Evolutionary conservation across 306 rosid species (phyloP), one percentile per base, ranked within the genome.

Genomic region (Vigna radiata): DNA sequence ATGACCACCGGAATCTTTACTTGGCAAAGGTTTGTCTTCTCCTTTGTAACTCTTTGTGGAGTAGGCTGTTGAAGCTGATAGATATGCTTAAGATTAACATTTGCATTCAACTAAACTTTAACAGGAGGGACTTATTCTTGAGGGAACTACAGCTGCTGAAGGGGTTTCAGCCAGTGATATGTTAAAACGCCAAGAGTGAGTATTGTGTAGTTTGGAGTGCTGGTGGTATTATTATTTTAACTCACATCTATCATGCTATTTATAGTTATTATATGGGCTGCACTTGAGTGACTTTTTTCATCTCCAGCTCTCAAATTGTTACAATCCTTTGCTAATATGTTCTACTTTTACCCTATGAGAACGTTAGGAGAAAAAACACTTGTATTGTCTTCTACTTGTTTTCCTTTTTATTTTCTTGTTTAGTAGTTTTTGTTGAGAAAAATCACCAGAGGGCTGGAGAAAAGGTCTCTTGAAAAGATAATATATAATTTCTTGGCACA

Each of bases 91-190:
- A 54, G 85, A 73, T 50, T 84, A 64, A 77, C 84, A 72, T 81
- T 78, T 69, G 21, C 79, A 50, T 76, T 71, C 54, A 50, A 8
- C 68, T 62, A 39, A 82, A 75, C 62, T 54, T 46, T 82, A 80
- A 82, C 79, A 95, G 99, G 97, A 92, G 83, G 97, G 99, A 78
- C 90, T 86, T 74, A 88, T 95, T 87, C 82, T 90, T 52, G 94
- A 88, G 80, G 94, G 97, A 72, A 90, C 97, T 84, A 88, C 90
- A 76, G 99, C 99, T 70, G 97, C 97, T 60, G 96, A 90, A 84
- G 97, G 94, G 80, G 97, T 95, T 86, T 92, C 97, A 17, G 84
- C 90, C 76, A 81, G 82, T 73, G 97, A 95, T 70, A 89, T 92
- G 94, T 77, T 55, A 72, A 95, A 90, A 87, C 99, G 97, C 33